Percentiles rank a stretch among this genome's conserved stretches.
phyloP scores from a whole-genome alignment of 108 stramenopile genomes.

The Pseudonitzschia pungens region DNA sequence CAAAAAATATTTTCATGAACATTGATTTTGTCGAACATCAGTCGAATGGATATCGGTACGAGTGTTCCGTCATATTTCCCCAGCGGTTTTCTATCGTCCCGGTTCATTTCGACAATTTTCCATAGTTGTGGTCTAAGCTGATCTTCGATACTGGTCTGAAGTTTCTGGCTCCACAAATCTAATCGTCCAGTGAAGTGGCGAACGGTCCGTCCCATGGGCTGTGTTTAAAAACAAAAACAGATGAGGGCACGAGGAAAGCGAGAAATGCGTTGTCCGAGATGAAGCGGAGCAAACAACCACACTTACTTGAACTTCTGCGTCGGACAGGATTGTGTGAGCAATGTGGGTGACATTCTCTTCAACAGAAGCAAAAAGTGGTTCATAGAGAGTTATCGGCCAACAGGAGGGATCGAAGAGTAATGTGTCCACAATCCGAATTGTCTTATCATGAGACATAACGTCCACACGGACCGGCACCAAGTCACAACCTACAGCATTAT shows the following conservation, averaged over 20 bases:
- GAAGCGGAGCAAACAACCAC: not conserved
- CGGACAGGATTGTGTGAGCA: constrained; percentile 59
- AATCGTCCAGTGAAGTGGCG: constrained; percentile 69
- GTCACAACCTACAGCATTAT: not conserved
- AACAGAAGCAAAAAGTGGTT: constrained; percentile 39
- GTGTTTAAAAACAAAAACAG: not conserved
- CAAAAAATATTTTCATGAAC: constrained; percentile 67
- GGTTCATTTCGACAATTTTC: constrained; percentile 17
- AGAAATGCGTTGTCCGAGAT: not conserved
- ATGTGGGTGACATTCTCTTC: constrained; percentile 57
- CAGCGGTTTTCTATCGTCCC: not conserved
- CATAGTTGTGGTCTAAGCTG: constrained; percentile 62
- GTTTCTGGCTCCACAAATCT: constrained; percentile 51
- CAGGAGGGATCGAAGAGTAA: constrained; percentile 67
- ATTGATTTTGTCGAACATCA: constrained; percentile 32
- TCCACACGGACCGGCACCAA: constrained; percentile 41
- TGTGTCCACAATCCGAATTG: constrained; percentile 60
- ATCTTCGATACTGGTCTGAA: constrained; percentile 45
- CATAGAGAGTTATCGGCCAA: constrained; percentile 50
- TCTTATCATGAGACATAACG: constrained; percentile 29
- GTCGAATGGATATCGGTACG: constrained; percentile 44
- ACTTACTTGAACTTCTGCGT: constrained; percentile 59
- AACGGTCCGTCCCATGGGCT: constrained; percentile 62
- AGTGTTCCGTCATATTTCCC: constrained; percentile 1
- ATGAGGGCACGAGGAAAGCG: not conserved